These are phyloP conservation scores for Lactarius deliciosus DNA, from an alignment of 768 basidiomycete genomes.

Conservation along the genomic window DNA sequence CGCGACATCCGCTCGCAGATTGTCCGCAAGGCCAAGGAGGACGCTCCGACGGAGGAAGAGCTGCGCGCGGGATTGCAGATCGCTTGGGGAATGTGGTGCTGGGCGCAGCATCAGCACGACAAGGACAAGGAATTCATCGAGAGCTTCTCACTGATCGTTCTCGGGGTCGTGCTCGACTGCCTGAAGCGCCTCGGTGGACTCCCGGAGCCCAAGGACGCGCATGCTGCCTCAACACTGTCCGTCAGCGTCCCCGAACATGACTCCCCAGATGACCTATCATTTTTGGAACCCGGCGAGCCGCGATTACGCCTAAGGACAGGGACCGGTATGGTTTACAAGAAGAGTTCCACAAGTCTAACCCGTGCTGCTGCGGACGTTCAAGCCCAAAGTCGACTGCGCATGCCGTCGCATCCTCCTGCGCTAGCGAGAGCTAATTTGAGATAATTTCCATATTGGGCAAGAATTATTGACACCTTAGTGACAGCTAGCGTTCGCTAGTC, in stretches of 20 bases:
- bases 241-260: conserved; percentile 22
- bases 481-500: no score
- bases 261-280: neutral
- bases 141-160: conserved; percentile 68
- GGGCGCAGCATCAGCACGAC: conserved; percentile 43
- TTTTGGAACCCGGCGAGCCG: conserved; percentile 11
- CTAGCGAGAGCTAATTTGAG: no score
- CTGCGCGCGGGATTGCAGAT: conserved; percentile 44
- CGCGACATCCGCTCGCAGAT: conserved; percentile 47
- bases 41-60: conserved; percentile 3
- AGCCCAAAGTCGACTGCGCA: conserved; percentile 28
- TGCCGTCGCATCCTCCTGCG: no score
- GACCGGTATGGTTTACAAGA: conserved; percentile 30
- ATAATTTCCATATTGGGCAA: no score
- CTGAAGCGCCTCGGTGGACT: conserved; percentile 5
- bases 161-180: conserved; percentile 36
- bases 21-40: neutral
- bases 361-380: conserved; percentile 26
- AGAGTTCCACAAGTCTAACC: conserved; percentile 21
- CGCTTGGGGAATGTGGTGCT: conserved; percentile 68
- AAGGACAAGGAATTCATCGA: conserved; percentile 36
- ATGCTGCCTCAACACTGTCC: conserved; percentile 9
- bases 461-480: no score
- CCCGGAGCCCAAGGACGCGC: neutral
- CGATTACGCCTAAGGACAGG: conserved; percentile 27